phyloP scores from a whole-genome alignment of 2,329 filamentous ascomycete species.

The Diaporthe capsici region DNA sequence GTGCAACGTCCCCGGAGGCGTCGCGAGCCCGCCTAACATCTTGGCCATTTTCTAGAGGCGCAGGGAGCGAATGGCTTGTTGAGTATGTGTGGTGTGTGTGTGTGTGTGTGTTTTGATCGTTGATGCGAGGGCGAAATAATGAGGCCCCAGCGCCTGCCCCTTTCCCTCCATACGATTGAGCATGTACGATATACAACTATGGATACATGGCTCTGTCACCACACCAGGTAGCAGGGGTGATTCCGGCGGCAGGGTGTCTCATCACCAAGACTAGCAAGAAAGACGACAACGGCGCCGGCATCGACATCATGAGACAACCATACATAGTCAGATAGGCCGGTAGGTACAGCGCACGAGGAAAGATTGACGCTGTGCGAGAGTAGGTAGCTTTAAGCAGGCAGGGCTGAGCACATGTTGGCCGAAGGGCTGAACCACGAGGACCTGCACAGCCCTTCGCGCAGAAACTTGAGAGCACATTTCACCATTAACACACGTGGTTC shows the following conservation, averaged over 20 bases:
- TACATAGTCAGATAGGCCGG: neutral
- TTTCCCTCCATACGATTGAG: neutral
- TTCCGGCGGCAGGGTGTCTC: neutral
- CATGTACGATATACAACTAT: neutral
- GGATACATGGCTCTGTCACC: neutral
- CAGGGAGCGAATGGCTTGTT: neutral
- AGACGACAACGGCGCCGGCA: neutral
- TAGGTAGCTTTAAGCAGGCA: neutral
- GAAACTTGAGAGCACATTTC: neutral
- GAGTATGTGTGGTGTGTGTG: neutral
- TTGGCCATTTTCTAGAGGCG: slow-evolving; percentile 37
- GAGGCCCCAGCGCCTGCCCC: no score
- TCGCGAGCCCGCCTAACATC: slow-evolving; percentile 47
- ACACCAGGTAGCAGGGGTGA: neutral
- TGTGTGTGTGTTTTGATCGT: no score
- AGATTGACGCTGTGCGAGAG: no score
- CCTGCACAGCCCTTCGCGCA: neutral
- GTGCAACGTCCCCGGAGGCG: slow-evolving; percentile 58
- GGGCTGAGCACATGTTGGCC: neutral
- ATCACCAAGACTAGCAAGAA: neutral
- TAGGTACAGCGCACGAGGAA: neutral
- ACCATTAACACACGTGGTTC: neutral
- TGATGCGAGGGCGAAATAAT: neutral
- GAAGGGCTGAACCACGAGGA: neutral
- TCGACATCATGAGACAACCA: no score